phyloP scores from a whole-genome alignment of 768 basidiomycete species.

The Zangia roseola region DNA sequence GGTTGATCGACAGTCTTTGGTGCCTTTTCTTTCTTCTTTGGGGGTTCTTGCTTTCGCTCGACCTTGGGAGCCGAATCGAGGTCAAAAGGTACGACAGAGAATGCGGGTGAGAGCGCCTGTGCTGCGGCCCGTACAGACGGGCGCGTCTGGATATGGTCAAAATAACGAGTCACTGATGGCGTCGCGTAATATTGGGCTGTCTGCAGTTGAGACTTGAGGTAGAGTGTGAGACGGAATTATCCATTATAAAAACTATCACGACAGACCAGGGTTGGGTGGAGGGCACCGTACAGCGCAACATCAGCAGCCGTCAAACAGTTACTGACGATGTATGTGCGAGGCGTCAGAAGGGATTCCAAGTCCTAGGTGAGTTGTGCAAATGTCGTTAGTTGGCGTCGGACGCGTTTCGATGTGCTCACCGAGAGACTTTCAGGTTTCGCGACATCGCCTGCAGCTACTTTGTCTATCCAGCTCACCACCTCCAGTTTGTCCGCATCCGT shows the following conservation, averaged over 20 bases:
- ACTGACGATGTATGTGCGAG: conserved; percentile 82
- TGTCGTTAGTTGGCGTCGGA: not conserved
- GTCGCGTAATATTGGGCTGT: conserved; percentile 73
- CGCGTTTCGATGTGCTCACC: conserved; percentile 35
- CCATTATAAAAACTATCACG: not conserved
- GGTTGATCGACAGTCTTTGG: conserved; percentile 34
- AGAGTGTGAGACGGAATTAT: conserved; percentile 7
- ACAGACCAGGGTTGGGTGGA: conserved; percentile 79
- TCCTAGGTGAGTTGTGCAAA: conserved; percentile 43
- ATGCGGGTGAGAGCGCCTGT: conserved; percentile 48
- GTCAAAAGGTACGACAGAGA: conserved; percentile 64
- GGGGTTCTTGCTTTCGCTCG: conserved; percentile 68
- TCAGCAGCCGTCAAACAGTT: conserved; percentile 89
- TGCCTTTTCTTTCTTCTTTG: conserved; percentile 77
- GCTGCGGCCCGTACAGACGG: conserved; percentile 61
- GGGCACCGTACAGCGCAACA: conserved; percentile 84
- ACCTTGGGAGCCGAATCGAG: conserved; percentile 70
- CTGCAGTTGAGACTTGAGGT: conserved; percentile 61
- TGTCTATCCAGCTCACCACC: conserved; percentile 70
- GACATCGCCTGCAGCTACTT: conserved; percentile 49
- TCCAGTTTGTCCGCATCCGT: conserved; percentile 62
- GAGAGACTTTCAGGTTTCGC: conserved; percentile 47
- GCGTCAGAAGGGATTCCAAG: conserved; percentile 66
- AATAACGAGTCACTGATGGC: conserved; percentile 88
- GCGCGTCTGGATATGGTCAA: conserved; percentile 86